Conservation (phyloP, 768 basidiomycete species). For the Rhizopogon salebrosus region DNA sequence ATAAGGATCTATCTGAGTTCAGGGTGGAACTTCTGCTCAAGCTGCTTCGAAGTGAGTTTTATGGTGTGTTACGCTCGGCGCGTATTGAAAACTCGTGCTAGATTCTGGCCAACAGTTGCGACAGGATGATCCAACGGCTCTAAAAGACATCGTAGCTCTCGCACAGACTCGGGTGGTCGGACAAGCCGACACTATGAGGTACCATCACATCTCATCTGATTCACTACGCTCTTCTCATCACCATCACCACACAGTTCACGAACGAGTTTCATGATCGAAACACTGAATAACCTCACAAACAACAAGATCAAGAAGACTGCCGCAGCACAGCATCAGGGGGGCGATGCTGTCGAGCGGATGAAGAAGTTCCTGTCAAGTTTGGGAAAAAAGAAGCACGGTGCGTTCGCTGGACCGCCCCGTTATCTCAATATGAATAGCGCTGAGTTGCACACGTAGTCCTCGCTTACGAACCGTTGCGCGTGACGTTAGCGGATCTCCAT, state of each 20-base stretch:
- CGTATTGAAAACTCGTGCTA: slow-evolving; percentile 28
- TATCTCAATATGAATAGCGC: background rate
- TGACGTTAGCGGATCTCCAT: slow-evolving; percentile 81
- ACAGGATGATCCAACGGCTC: slow-evolving; percentile 83
- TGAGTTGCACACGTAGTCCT: slow-evolving; percentile 45
- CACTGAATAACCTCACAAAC: slow-evolving; percentile 86
- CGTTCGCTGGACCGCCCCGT: background rate
- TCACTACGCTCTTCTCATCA: background rate
- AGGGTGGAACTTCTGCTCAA: slow-evolving; percentile 85
- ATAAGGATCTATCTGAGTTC: slow-evolving; percentile 63
- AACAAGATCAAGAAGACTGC: slow-evolving; percentile 72
- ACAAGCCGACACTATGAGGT: slow-evolving; percentile 51
- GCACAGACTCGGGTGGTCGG: slow-evolving; percentile 68
- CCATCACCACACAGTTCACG: slow-evolving; percentile 56
- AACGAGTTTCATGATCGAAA: slow-evolving; percentile 94
- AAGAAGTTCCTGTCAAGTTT: slow-evolving; percentile 81
- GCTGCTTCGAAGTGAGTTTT: slow-evolving; percentile 65
- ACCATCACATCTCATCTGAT: slow-evolving; percentile 1
- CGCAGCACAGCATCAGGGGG: slow-evolving; percentile 60
- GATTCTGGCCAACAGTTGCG: slow-evolving; percentile 91
- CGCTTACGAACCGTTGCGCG: slow-evolving; percentile 80
- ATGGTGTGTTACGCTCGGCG: background rate
- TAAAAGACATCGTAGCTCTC: slow-evolving; percentile 86
- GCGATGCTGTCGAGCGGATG: slow-evolving; percentile 77
- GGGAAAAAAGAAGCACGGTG: slow-evolving; percentile 73